A percentile compares a stretch with the other conserved stretches of the same genome.
Conservation (phyloP, 2,329 filamentous ascomycete genomes). For the Colletotrichum australisinense region DNA sequence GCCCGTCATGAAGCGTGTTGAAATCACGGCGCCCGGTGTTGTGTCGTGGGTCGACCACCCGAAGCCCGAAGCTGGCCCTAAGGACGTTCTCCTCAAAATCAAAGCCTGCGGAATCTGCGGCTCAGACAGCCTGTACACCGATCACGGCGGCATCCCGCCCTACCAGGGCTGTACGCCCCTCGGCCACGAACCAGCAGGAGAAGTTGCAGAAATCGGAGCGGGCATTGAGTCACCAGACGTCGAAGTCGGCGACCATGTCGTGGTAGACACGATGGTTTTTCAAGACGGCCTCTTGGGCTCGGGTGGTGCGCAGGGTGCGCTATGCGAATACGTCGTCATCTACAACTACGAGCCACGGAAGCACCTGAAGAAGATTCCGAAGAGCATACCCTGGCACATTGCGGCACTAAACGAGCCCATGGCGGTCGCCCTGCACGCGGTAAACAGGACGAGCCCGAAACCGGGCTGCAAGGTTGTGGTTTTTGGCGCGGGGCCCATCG, state of each 20-base stretch:
- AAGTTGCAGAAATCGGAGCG: slow-evolving; percentile 5
- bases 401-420: slow-evolving; percentile 21
- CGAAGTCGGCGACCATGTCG: slow-evolving; percentile 4
- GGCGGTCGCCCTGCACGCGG: slow-evolving; percentile 8
- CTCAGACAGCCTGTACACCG: slow-evolving; percentile 7
- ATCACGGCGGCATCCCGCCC: not conserved
- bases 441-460: slow-evolving; percentile 3
- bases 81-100: slow-evolving; percentile 12
- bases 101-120: slow-evolving; percentile 23
- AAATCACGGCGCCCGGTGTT: not conserved
- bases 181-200: slow-evolving; percentile 19
- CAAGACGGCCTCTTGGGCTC: not conserved
- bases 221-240: not conserved
- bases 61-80: not conserved
- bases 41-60: slow-evolving; percentile 18
- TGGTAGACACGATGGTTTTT: slow-evolving; percentile 8
- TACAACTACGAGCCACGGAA: slow-evolving; percentile 10
- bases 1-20: not conserved
- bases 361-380: not conserved
- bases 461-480: slow-evolving; percentile 6
- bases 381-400: not conserved
- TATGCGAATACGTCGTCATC: slow-evolving; percentile 18
- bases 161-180: not conserved
- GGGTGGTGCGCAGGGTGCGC: slow-evolving; percentile 1
- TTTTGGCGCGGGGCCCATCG: slow-evolving; percentile 5